These are phyloP conservation scores for Bertia moriformis DNA, from an alignment of 2,329 filamentous ascomycete species.

Conservation along the genomic window DNA sequence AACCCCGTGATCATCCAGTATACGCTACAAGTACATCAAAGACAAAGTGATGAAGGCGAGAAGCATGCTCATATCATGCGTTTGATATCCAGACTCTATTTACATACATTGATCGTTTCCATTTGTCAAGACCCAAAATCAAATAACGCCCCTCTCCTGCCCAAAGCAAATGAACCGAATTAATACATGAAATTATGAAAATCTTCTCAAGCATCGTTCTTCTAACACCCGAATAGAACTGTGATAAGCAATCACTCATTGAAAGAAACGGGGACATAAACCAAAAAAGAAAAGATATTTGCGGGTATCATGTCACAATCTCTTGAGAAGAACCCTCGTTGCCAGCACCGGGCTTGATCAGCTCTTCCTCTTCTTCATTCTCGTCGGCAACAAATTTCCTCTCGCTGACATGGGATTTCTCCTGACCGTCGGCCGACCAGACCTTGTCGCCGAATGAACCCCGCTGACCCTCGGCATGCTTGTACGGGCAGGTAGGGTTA, in stretches of 20 bases:
- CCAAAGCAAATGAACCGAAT: background rate
- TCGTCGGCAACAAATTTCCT: conserved; percentile 39
- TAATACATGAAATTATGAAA: background rate
- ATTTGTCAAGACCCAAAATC: background rate
- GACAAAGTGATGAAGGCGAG: too few species aligned
- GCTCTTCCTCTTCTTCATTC: conserved; percentile 34
- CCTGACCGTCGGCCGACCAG: conserved; percentile 35
- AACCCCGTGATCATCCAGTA: too few species aligned
- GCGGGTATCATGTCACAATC: background rate
- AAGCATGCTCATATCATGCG: too few species aligned
- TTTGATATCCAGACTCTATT: background rate
- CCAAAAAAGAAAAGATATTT: background rate
- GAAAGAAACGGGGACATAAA: too few species aligned
- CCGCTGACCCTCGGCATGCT: conserved; percentile 49
- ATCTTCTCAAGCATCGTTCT: background rate
- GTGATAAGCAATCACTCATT: too few species aligned
- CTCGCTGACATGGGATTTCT: conserved; percentile 38
- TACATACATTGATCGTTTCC: background rate
- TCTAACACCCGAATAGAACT: too few species aligned
- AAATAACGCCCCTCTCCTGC: background rate
- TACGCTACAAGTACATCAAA: too few species aligned
- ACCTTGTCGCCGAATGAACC: conserved; percentile 42
- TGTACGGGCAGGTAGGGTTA: conserved; percentile 45
- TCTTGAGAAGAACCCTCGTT: background rate
- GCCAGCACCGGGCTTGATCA: conserved; percentile 31